Conservation (phyloP, 2,329 filamentous ascomycete species). For the Ophiocordyceps polyrhachis-furcata region DNA sequence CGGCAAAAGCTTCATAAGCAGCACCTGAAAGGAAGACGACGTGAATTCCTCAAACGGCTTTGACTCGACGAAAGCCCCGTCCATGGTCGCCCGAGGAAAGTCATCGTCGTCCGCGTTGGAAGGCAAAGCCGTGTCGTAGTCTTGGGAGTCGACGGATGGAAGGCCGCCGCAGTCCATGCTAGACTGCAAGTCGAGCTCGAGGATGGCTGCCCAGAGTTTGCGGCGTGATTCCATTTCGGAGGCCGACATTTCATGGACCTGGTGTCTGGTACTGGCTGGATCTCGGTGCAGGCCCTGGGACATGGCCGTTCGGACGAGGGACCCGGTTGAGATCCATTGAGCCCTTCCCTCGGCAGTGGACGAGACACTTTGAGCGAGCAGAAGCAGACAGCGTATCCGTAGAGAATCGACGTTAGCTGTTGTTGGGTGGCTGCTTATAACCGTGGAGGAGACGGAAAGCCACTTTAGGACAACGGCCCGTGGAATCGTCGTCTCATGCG, state of each 20-base stretch:
- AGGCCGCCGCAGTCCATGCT: not conserved
- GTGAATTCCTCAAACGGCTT: not conserved
- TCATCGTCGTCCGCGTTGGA: not conserved
- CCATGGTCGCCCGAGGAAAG: not conserved
- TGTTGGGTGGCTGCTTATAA: not conserved
- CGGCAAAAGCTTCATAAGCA: not conserved
- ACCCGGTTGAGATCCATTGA: not conserved
- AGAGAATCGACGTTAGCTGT: not conserved
- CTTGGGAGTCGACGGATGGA: not conserved
- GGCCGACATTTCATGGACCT: not conserved
- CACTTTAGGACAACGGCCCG: not conserved
- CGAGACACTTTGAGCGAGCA: not conserved
- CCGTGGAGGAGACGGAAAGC: not conserved
- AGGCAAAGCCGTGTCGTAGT: not conserved
- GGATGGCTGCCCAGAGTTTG: not conserved
- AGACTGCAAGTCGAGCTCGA: not conserved
- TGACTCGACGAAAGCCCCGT: not conserved
- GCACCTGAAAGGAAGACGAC: not conserved
- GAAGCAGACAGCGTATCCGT: not conserved
- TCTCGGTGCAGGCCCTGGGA: not conserved
- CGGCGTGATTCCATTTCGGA: not conserved
- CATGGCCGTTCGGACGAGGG: not conserved
- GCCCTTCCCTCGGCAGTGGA: not conserved
- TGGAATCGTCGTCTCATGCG: not conserved
- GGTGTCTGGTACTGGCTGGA: not conserved